Evolutionary conservation across 2,329 filamentous ascomycete species (phyloP), one percentile per base, ranked within the genome.

Genomic region (Lecanosticta acicola): DNA sequence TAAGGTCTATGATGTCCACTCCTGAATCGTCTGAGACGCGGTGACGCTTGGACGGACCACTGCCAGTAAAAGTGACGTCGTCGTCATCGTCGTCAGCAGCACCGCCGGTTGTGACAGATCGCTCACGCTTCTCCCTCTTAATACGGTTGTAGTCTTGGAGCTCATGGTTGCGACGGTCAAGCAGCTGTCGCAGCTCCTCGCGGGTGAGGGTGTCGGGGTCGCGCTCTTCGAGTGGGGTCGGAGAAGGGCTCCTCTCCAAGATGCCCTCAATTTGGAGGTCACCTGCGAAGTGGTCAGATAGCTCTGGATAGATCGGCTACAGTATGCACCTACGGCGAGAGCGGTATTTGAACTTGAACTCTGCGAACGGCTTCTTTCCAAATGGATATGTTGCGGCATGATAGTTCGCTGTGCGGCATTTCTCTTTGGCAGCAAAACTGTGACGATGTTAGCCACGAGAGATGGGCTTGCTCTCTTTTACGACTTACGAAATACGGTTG

Each of bases 231-330:
- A 62, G 54, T 3, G 59, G 51, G 2, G 51, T 32, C 1, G 59
- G 58, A 1, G 55, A 55, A 2, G 56, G 60, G n/a, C 41, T 51
- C 3, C 59, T 53, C 4, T 49, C 45, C 24, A 63, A 53, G 41
- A 62, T 49, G 32, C 53, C 51, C 43, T 61, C 60, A 36, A 59
- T 52, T 32, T 60, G 54, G 1, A 63, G 57, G 18, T 61, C 60
- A 16, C 41, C 58, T 62, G 21, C 24, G 11, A 29, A 17, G 7
- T 9, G 2, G 37, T 50, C 19, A 49, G 48, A 16, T 16, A 16
- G 11, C 5, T 20, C 3, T 29, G 2, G 20, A 16, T 39, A 13
- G 3, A 11, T 33, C 5, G 14, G 19, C 10, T 4, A 17, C 13
- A 24, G 17, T 13, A n/a, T 5, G 44, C 11, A 45, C 58, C 18